A percentile compares a stretch with the other conserved stretches of the same genome.
Evolutionary conservation across 2,329 filamentous ascomycete species (phyloP).

Genomic region (Trichophyton benhamiae): DNA sequence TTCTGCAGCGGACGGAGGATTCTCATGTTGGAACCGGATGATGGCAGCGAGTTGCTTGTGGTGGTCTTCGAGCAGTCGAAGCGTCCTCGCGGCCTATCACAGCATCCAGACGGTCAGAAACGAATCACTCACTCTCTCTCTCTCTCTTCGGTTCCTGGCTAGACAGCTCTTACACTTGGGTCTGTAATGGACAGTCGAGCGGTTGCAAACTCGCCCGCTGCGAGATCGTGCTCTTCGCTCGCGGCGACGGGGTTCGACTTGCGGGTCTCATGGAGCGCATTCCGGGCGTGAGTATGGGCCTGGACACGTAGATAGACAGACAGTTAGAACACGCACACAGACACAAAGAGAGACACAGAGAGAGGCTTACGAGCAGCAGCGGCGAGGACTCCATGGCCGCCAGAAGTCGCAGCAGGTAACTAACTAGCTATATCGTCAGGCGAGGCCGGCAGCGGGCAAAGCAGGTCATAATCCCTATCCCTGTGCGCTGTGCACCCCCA

Average conservation of each 20-base stretch:
- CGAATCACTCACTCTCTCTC: not conserved
- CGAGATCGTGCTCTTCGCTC: slow-evolving; percentile 74
- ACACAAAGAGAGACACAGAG: not conserved
- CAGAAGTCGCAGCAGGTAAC: not conserved
- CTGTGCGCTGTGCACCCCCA: not conserved
- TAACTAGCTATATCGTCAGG: not conserved
- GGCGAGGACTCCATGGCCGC: slow-evolving; percentile 55
- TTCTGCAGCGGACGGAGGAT: slow-evolving; percentile 24
- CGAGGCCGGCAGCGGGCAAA: not conserved
- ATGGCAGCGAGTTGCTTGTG: slow-evolving; percentile 74
- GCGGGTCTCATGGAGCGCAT: slow-evolving; percentile 60
- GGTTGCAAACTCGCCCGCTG: slow-evolving; percentile 76
- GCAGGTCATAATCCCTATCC: not conserved
- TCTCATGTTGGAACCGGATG: slow-evolving; percentile 55
- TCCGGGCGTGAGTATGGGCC: slow-evolving; percentile 81
- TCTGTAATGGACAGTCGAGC: slow-evolving; percentile 62
- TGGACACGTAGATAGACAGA: slow-evolving; percentile 25
- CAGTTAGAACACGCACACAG: slow-evolving; percentile 4
- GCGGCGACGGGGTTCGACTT: slow-evolving; percentile 63
- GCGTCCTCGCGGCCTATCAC: slow-evolving; percentile 64
- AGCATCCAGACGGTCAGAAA: slow-evolving; percentile 23
- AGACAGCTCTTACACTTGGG: slow-evolving; percentile 35
- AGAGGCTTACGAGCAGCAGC: slow-evolving; percentile 46
- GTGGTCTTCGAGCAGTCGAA: slow-evolving; percentile 75
- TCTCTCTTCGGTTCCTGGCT: not conserved